phyloP scores from a whole-genome alignment of 1,139 yeast genomes.

The Candida sp. region DNA sequence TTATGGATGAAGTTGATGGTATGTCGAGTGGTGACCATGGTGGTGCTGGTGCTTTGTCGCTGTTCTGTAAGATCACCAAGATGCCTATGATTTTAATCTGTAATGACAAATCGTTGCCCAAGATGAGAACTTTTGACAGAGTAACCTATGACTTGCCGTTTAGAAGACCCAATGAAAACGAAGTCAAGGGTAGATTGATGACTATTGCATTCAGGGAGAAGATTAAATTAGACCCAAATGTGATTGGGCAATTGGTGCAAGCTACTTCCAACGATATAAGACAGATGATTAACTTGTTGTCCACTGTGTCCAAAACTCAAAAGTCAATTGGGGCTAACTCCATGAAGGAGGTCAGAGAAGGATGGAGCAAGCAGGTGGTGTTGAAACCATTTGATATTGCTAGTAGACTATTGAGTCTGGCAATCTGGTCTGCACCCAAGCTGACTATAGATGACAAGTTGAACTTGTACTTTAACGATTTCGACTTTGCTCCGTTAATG shows the following conservation, averaged over 20 bases:
- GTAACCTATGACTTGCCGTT: conserved; percentile 85
- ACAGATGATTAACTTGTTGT: conserved; percentile 88
- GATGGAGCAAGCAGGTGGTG: conserved; percentile 92
- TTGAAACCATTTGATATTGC: conserved; percentile 93
- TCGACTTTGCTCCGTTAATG: conserved; percentile 95
- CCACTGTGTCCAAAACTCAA: conserved; percentile 81
- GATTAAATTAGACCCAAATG: conserved; percentile 76
- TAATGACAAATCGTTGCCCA: conserved; percentile 90
- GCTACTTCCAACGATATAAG: conserved; percentile 93
- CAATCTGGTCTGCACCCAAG: conserved; percentile 20
- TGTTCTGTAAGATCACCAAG: conserved; percentile 81
- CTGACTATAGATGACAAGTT: conserved; percentile 80
- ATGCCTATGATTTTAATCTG: conserved; percentile 94
- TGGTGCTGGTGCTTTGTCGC: conserved; percentile 95
- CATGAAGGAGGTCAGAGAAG: conserved; percentile 55
- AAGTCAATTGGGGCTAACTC: conserved; percentile 58
- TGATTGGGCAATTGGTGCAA: conserved; percentile 83
- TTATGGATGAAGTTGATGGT: conserved; percentile 99
- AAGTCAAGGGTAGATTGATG: conserved; percentile 84
- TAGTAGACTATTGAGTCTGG: conserved; percentile 58
- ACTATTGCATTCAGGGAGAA: conserved; percentile 89
- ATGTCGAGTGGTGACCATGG: conserved; percentile 99
- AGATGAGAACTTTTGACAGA: conserved; percentile 95
- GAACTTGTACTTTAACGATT: conserved; percentile 91
- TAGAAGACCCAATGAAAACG: conserved; percentile 85